Base-by-base conservation (phyloP, 192 early-diverging fungal genomes). In the Phycomyces blakesleeanus region DNA sequence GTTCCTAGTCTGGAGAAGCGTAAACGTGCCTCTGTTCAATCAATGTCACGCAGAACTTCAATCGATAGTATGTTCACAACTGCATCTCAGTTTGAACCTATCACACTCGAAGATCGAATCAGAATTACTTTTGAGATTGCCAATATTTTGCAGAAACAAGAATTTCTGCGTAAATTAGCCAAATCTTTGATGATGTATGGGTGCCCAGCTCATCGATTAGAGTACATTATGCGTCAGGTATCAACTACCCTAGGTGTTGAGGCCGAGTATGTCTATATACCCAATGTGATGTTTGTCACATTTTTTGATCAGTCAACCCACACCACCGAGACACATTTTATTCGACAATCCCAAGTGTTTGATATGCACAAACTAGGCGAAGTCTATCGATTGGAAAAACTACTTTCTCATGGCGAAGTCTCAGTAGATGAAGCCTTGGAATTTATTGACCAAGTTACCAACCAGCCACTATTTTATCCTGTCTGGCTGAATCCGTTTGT, bases 291-390 rank as follows among this genome's bases (percentile, higher is more conserved):
- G 78, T 79, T 91, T 21, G 76, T 89, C 22, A 81, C 82, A 18
- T 91, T 91, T 67, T 78, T 85, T 59, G 87, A 91, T 69, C 78
- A 78, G 9, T 82, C 83, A 41, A 91, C 87, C 2, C 83, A 89
- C 27, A 83, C 87, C 0, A 86, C 87, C 14, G 89, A 91, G 59
- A 91, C 89, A 0, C 88, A 89, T 60, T 76, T 91, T 26, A 79
- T 91, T 57, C 79, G 85, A 14, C 69, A 76, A 10, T 51, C 77
- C 9, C 73, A 82, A 0, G 79, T 81, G 16, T 81, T 85, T 69
- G 86, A 91, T 52, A 89, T 91, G 87, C 76, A 81, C 73, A 81
- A 84, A 26, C 74, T 86, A 44, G 80, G 78, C 0, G 79, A 83
- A 41, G 84, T 85, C 4, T 88, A 89, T 72, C 77, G 81, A 18